A percentile compares a stretch with the other conserved stretches of the same genome.
These are phyloP conservation scores for Mrakia blollopis DNA, from an alignment of 768 basidiomycete species.

Conservation along the genomic window DNA sequence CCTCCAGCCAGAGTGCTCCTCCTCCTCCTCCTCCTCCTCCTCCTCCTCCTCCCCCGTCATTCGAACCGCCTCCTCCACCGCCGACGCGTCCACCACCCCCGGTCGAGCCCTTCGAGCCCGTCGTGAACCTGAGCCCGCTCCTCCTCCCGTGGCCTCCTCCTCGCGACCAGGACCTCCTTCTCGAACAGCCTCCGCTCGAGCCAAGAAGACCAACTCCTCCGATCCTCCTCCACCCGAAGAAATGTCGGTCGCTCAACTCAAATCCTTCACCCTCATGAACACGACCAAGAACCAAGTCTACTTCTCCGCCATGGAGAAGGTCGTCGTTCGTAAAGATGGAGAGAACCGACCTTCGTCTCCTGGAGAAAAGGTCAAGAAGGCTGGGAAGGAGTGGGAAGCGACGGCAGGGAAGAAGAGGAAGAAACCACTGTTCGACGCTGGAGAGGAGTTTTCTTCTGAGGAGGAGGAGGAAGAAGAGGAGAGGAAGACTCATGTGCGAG, in stretches of 20 bases:
- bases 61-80: not conserved
- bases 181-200: not conserved
- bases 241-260: constrained; percentile 43
- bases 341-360: constrained; percentile 40
- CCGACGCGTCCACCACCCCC: not conserved
- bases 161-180: not conserved
- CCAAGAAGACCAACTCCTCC: constrained; percentile 1
- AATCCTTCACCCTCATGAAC: constrained; percentile 40
- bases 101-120: constrained; percentile 13
- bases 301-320: constrained; percentile 43
- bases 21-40: not conserved
- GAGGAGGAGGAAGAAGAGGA: constrained; percentile 31
- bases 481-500: constrained; percentile 34
- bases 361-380: constrained; percentile 38
- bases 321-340: constrained; percentile 40
- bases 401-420: constrained; percentile 1
- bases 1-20: not conserved
- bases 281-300: constrained; percentile 43
- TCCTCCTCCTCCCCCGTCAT: not conserved
- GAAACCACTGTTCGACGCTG: constrained; percentile 27
- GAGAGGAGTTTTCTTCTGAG: not conserved
- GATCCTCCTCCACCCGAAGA: not conserved
- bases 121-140: not conserved
- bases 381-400: constrained; percentile 5
- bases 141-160: not conserved